Percentiles rank a stretch among this genome's conserved stretches.
These are phyloP conservation scores for Erodium chrysanthum DNA, from an alignment of 441 rosid genomes.

Conservation along the genomic window DNA sequence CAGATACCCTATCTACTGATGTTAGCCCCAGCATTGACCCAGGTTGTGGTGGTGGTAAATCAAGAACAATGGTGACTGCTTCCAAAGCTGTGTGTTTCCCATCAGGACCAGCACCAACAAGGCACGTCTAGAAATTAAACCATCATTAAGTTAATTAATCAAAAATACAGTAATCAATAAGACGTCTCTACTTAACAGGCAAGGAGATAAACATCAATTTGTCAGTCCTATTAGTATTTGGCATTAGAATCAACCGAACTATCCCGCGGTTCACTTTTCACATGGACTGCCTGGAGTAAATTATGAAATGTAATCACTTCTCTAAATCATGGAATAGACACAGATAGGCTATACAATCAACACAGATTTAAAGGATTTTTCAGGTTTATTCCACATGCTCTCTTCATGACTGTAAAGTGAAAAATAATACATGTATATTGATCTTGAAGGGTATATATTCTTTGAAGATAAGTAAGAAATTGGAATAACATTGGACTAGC, in stretches of 20 bases:
- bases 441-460: not conserved
- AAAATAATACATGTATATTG: not conserved
- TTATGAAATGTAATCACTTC: not conserved
- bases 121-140: conserved; percentile 62
- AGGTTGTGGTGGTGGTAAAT: conserved; percentile 97
- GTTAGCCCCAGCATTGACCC: conserved; percentile 88
- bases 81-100: conserved; percentile 98
- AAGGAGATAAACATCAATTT: conserved; percentile 10
- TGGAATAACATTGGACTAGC: not conserved
- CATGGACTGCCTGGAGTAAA: not conserved
- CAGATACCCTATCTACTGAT: conserved; percentile 85
- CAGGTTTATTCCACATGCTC: not conserved
- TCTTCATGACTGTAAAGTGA: not conserved
- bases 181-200: conserved; percentile 1
- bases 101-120: conserved; percentile 98
- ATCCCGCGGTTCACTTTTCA: not conserved
- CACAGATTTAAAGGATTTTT: not conserved
- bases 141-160: conserved; percentile 11
- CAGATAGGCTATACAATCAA: not conserved
- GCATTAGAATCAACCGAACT: not conserved
- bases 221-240: not conserved
- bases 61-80: conserved; percentile 99
- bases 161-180: not conserved
- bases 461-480: not conserved
- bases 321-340: not conserved